phyloP scores from a whole-genome alignment of 2,329 filamentous ascomycete species.

The Cladosporium austrohemisphaericum region DNA sequence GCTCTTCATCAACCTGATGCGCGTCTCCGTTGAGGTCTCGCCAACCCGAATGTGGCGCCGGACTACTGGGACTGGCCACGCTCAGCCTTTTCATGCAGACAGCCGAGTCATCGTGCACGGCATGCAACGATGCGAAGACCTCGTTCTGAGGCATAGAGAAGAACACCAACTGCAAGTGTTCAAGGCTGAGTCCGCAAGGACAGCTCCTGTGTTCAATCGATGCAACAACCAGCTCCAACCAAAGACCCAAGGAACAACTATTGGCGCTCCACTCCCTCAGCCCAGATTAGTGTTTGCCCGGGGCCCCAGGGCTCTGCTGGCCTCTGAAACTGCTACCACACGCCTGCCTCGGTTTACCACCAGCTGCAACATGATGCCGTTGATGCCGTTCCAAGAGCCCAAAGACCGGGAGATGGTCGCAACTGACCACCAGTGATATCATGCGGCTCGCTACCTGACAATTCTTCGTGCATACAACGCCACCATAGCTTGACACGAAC shows the following conservation, averaged over 20 bases:
- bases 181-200: too few relatives aligned
- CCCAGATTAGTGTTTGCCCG: too few relatives aligned
- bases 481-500: not conserved
- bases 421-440: not conserved
- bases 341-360: too few relatives aligned
- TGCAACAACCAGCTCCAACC: too few relatives aligned
- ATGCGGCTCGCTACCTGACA: not conserved
- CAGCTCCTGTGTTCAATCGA: too few relatives aligned
- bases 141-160: not conserved
- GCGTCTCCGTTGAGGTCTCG: not conserved
- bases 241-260: too few relatives aligned
- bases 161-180: not conserved
- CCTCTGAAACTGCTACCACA: too few relatives aligned
- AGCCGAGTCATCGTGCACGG: not conserved
- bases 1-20: not conserved
- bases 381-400: not conserved
- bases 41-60: slow-evolving; percentile 1
- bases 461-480: not conserved
- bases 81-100: not conserved
- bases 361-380: not conserved
- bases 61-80: not conserved
- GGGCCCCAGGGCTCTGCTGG: too few relatives aligned
- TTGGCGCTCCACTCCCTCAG: too few relatives aligned
- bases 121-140: not conserved
- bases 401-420: not conserved